Percentiles rank a stretch among this genome's conserved stretches.
phyloP scores from a whole-genome alignment of 495 filamentous ascomycete genomes.

The Aspergillus egyptiacus region DNA sequence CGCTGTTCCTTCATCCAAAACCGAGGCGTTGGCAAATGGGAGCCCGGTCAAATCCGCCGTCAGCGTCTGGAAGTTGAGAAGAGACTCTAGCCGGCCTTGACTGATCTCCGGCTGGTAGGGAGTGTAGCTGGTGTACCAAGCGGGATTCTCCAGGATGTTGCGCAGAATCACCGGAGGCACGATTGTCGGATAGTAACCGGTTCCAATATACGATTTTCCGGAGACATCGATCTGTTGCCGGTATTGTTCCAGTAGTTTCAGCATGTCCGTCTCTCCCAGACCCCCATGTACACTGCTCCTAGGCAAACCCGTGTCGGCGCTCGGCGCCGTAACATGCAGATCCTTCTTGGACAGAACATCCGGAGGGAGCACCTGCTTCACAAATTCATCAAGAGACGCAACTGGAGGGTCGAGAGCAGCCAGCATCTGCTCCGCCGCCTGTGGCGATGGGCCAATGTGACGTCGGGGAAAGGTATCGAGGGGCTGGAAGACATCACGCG shows the following conservation, averaged over 20 bases:
- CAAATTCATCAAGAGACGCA: conserved; percentile 74
- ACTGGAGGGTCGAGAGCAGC: conserved; percentile 70
- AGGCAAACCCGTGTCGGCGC: conserved; percentile 36
- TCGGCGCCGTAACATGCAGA: conserved; percentile 36
- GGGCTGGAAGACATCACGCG: conserved; percentile 42
- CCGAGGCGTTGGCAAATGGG: conserved; percentile 87
- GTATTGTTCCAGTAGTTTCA: conserved; percentile 58
- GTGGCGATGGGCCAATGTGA: conserved; percentile 87
- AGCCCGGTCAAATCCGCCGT: conserved; percentile 85
- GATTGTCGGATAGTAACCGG: conserved; percentile 80
- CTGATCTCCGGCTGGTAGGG: conserved; percentile 99
- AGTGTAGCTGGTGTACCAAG: conserved; percentile 98
- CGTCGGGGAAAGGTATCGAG: conserved; percentile 70
- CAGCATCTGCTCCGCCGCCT: conserved; percentile 73
- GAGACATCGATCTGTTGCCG: conserved; percentile 57
- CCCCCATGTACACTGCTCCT: conserved; percentile 48
- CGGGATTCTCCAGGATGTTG: conserved; percentile 89
- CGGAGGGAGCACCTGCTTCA: conserved; percentile 75
- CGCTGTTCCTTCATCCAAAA: conserved; percentile 90
- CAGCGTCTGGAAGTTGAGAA: conserved; percentile 96
- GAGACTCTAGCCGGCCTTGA: conserved; percentile 85
- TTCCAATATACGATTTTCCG: conserved; percentile 65
- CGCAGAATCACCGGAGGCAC: conserved; percentile 90
- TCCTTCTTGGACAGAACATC: conserved; percentile 72
- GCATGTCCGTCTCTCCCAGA: conserved; percentile 61